Base-by-base conservation (phyloP, 805 yeast genomes). In the Saccharomycopsis capsularis region DNA sequence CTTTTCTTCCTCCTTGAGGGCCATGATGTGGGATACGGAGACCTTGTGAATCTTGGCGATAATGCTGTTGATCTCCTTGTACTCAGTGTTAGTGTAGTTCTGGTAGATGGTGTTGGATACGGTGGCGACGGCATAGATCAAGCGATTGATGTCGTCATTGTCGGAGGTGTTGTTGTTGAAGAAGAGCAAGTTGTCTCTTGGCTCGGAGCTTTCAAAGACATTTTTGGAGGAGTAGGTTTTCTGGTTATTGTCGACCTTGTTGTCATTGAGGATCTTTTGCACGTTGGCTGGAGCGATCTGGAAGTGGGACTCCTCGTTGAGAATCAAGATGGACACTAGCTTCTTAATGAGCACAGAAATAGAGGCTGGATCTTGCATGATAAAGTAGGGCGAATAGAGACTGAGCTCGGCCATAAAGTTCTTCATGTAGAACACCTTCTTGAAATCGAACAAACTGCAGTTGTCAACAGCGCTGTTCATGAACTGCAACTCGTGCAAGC, bases 401-500 rank as follows among this genome's bases (percentile, higher is more conserved):
- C 40, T 36, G 23, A 49, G 39, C 18, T 51, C 52, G 16, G 46
- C 27, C n/a, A 53, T 32, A 41, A 51, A 53, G 25, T 38, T 47
- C 34, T 51, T 53, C 37, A 53, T 32, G 41, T 50, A 47, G 40
- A 37, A 50, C 7, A 42, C 15, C 35, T 46, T 46, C 24, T 48
- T 48, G 43, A 25, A 48, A 30, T 48, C 52, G 34, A 48, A 45
- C 19, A 40, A 24, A 11, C 7, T 6, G 16, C 5, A 5, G 15
- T 22, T 13, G 16, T 43, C 50, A 18, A 32, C 36, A 19, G 42
- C 16, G 21, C 47, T 48, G 16, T 38, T 35, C 35, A 47, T 27
- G 13, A 40, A 39, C 29, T 53, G 54, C n/a, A 38, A 27, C 7
- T 47, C 52, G 29, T 51, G 45, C n/a, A 47, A 13, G 47, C 66